Percentiles rank a stretch among this genome's conserved stretches.
Conservation (phyloP, 164 flowering plant genomes). For the Magnolia changhungtana region DNA sequence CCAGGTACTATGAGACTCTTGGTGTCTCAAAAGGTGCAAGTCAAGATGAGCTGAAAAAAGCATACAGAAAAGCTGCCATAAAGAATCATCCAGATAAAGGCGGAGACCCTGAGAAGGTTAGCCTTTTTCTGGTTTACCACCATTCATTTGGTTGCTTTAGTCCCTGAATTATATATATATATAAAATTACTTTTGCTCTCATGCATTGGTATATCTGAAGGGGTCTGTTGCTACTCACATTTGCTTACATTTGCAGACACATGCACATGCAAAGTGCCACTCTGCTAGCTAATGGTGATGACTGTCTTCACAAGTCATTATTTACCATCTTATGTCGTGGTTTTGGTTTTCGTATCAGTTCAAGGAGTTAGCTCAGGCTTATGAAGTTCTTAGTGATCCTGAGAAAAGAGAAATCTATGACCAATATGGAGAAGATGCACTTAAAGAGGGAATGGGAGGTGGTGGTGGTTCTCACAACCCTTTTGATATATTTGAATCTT, state of each 20-base stretch:
- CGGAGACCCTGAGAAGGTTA: slow-evolving; percentile 63
- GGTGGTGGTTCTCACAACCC: slow-evolving; percentile 47
- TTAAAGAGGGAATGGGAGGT: slow-evolving; percentile 66
- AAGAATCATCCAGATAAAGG: slow-evolving; percentile 70
- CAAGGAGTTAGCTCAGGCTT: slow-evolving; percentile 65
- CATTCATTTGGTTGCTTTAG: no score
- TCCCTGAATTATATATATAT: no score
- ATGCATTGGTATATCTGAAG: no score
- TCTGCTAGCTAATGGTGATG: no score
- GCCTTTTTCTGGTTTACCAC: no score
- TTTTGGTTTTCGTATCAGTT: slow-evolving; percentile 27
- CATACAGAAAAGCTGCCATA: slow-evolving; percentile 55
- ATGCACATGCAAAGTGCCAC: no score
- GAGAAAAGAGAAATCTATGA: slow-evolving; percentile 64
- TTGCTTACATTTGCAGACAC: no score
- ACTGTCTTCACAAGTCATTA: no score
- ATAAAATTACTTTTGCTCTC: no score
- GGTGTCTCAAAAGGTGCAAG: slow-evolving; percentile 45
- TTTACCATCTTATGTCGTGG: no score
- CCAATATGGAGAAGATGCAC: slow-evolving; percentile 72
- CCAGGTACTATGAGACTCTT: slow-evolving; percentile 49
- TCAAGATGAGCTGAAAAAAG: slow-evolving; percentile 58
- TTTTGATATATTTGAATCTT: slow-evolving; percentile 56
- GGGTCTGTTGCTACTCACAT: no score
- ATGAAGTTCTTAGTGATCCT: slow-evolving; percentile 62